These are phyloP conservation scores for Aspergillus bridgeri DNA, from an alignment of 495 filamentous ascomycete species.

Conservation along the genomic window DNA sequence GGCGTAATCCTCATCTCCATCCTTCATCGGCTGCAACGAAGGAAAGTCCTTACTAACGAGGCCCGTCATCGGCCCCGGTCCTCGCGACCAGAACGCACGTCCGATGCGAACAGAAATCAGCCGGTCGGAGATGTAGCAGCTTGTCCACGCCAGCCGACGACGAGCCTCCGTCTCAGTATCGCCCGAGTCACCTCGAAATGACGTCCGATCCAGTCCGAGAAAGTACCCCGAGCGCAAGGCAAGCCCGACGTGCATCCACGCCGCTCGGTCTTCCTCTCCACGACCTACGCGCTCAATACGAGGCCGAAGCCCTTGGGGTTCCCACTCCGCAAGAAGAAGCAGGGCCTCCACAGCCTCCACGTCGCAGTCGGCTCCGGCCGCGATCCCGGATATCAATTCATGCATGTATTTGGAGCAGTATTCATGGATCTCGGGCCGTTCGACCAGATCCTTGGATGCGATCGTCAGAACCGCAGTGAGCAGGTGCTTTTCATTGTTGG, in stretches of 20 bases:
- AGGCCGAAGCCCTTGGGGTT: conserved; percentile 54
- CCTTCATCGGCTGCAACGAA: conserved; percentile 48
- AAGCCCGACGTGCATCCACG: conserved; percentile 67
- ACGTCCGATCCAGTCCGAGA: conserved; percentile 55
- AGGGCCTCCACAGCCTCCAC: conserved; percentile 64
- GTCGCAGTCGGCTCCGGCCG: conserved; percentile 56
- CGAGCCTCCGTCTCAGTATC: conserved; percentile 52
- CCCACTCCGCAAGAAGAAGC: conserved; percentile 61
- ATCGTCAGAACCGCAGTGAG: conserved; percentile 62
- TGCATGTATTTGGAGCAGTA: conserved; percentile 63
- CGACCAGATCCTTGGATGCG: conserved; percentile 57
- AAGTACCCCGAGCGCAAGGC: conserved; percentile 64
- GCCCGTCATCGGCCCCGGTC: conserved; percentile 60
- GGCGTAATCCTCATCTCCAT: conserved; percentile 58
- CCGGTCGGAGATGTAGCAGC: conserved; percentile 63
- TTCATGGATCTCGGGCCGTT: conserved; percentile 54
- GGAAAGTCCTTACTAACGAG: conserved; percentile 60
- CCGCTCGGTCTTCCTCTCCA: conserved; percentile 63
- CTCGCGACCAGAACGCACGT: conserved; percentile 63
- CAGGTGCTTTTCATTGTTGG: conserved; percentile 53
- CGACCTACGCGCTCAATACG: conserved; percentile 53
- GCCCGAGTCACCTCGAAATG: conserved; percentile 47
- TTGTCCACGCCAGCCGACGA: conserved; percentile 59
- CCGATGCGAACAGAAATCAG: conserved; percentile 62
- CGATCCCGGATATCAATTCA: conserved; percentile 55